Percentiles rank a stretch among this genome's conserved stretches.
Conservation (phyloP, 768 basidiomycete species). For the Suillus alpinus region DNA sequence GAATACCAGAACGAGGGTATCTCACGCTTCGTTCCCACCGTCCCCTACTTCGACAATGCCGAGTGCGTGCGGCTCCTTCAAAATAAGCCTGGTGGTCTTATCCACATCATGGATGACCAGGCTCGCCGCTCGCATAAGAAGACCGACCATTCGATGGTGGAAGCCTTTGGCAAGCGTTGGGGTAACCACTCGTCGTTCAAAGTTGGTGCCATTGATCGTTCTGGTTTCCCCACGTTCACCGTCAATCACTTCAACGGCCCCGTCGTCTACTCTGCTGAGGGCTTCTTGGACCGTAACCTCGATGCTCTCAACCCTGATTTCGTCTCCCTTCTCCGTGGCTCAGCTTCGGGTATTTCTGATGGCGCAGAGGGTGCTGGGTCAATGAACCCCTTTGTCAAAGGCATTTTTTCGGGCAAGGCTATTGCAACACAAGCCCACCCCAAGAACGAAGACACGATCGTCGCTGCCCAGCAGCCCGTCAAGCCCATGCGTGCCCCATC, state of each 20-base stretch:
- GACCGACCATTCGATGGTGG: constrained; percentile 92
- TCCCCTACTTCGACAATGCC: constrained; percentile 86
- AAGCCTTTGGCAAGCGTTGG: constrained; percentile 93
- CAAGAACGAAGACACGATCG: constrained; percentile 91
- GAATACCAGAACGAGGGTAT: constrained; percentile 88
- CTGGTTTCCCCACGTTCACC: constrained; percentile 83
- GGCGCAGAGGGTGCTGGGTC: constrained; percentile 72
- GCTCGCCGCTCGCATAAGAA: constrained; percentile 83
- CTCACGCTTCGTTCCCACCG: constrained; percentile 58
- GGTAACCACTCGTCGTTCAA: constrained; percentile 93
- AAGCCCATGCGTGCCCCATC: constrained; percentile 95
- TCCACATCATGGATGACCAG: constrained; percentile 98
- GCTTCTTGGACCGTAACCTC: constrained; percentile 85
- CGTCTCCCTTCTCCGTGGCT: constrained; percentile 81
- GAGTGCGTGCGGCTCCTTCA: constrained; percentile 87
- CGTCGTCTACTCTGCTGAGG: constrained; percentile 88
- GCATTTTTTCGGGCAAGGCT: constrained; percentile 82
- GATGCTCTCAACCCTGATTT: constrained; percentile 93
- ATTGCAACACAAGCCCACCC: constrained; percentile 94
- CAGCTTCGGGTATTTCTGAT: constrained; percentile 30
- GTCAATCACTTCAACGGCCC: constrained; percentile 90
- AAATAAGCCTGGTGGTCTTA: constrained; percentile 83
- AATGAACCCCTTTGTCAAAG: constrained; percentile 87
- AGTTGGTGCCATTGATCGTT: constrained; percentile 67
- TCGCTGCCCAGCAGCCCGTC: constrained; percentile 88